Base-by-base conservation (phyloP, 345 rosid genomes). In the Eutrema japonicum region DNA sequence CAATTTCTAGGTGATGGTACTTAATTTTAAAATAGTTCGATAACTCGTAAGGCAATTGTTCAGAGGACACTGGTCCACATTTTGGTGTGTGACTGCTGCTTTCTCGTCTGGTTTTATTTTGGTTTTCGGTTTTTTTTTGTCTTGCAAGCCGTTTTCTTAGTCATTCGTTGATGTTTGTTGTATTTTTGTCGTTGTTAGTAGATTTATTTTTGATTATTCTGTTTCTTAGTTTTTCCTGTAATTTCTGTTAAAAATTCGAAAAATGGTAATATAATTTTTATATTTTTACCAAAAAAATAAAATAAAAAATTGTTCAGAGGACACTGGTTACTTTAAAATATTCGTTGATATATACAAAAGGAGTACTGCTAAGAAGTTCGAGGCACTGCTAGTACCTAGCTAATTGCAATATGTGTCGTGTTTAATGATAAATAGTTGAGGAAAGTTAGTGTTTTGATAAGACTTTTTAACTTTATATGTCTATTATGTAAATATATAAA, bases 341-440 rank as follows among this genome's bases (percentile, higher is more conserved):
- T 66, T 57, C 72, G 46, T 74, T 41, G 78, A 66, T 49, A 10
- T 50, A 48, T 49, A 30, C 72, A 66, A 74, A 66, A 59, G 26
- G 5, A 52, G 54, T 59, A 40, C 64, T 22, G 55, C 63, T 46
- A 74, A 53, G 30, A 58, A 74, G 52, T 75, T 42, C 78, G 78
- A 54, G 78, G 38, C 40, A 50, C 62, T 65, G 66, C 58, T 50
- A 33, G 46, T 46, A 60, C 73, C 78, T 67, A 66, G 73, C 78
- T 67, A 58, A 66, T 12, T 74, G 73, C 67, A 58, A 58, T 66
- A 32, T 58, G 46, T 74, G 73, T 66, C 68, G 52, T 66, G 22
- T 66, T 41, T 47, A 49, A 66, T 18, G 78, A 66, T 67, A 57
- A 48, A 66, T 16, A 48, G 51, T 56, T 49, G 26, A 53, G 56